Conservation (phyloP, 2,329 filamentous ascomycete species). For the Annulohypoxylon truncatum region DNA sequence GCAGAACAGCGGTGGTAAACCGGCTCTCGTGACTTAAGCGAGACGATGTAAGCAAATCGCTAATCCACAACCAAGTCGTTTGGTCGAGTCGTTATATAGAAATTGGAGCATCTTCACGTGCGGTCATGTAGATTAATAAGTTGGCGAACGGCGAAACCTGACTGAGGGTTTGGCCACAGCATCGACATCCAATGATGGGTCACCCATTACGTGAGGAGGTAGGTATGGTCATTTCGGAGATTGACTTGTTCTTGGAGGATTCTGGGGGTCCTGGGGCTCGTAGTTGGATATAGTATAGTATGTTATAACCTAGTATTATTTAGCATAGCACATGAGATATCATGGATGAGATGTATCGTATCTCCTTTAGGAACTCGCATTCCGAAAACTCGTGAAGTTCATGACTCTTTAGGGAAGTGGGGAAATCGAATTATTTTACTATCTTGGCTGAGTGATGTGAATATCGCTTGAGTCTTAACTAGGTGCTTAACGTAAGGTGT, state of each 20-base stretch:
- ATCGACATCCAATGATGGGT: slow-evolving; percentile 20
- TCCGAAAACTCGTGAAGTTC: neutral
- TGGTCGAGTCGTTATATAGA: slow-evolving; percentile 29
- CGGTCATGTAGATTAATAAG: slow-evolving; percentile 16
- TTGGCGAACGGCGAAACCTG: slow-evolving; percentile 15
- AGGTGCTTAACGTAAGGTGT: neutral
- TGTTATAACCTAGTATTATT: slow-evolving; percentile 10
- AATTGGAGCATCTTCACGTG: slow-evolving; percentile 33
- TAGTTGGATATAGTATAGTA: slow-evolving; percentile 9
- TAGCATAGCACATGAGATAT: slow-evolving; percentile 7
- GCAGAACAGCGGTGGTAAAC: slow-evolving; percentile 37
- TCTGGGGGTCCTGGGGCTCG: slow-evolving; percentile 4
- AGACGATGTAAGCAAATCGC: slow-evolving; percentile 39
- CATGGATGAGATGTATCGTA: neutral
- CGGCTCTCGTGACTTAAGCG: slow-evolving; percentile 43
- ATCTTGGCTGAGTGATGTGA: neutral
- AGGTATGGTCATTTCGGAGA: slow-evolving; percentile 33
- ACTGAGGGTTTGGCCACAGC: slow-evolving; percentile 20
- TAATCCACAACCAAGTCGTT: slow-evolving; percentile 37
- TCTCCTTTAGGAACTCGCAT: slow-evolving; percentile 4
- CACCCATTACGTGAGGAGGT: slow-evolving; percentile 21
- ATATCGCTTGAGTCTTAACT: neutral
- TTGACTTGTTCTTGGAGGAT: slow-evolving; percentile 22
- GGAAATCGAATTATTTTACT: neutral
- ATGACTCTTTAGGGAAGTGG: neutral